Conservation (phyloP, 169 alveolate species). For the Plasmodium sp. region DNA sequence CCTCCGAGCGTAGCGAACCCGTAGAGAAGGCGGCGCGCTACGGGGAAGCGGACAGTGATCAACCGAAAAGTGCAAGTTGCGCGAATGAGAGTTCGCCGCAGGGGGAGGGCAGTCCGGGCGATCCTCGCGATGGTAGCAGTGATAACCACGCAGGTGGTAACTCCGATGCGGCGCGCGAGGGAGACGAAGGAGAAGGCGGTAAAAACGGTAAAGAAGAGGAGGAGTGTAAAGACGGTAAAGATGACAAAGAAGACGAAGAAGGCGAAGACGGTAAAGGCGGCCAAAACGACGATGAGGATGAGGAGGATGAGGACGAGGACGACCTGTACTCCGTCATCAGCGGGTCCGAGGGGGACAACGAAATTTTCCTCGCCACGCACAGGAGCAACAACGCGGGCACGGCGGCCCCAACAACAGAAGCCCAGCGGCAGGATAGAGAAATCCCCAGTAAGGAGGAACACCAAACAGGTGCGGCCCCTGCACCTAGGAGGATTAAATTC, state of each 20-base stretch:
- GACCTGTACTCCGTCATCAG: constrained; percentile 64
- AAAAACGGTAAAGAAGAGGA: neutral
- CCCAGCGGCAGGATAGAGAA: neutral
- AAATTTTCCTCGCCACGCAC: neutral
- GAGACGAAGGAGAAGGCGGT: neutral
- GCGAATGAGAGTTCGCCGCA: neutral
- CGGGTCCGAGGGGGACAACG: constrained; percentile 36
- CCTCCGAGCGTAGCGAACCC: neutral
- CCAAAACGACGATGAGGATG: neutral
- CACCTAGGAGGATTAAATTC: constrained; percentile 22
- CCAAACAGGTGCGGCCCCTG: neutral
- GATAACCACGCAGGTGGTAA: neutral
- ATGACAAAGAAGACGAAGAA: constrained; percentile 14
- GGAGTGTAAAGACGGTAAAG: neutral
- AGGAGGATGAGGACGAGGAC: constrained; percentile 16
- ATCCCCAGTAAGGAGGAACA: neutral
- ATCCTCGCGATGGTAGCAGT: neutral
- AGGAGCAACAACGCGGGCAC: neutral
- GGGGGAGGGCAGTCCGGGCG: neutral
- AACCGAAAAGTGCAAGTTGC: neutral
- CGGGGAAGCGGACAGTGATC: neutral
- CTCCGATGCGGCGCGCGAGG: neutral
- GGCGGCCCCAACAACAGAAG: neutral
- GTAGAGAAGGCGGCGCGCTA: neutral
- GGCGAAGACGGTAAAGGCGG: neutral